Conservation (phyloP, 2,329 filamentous ascomycete genomes). For the Chaetomium olivaceum region DNA sequence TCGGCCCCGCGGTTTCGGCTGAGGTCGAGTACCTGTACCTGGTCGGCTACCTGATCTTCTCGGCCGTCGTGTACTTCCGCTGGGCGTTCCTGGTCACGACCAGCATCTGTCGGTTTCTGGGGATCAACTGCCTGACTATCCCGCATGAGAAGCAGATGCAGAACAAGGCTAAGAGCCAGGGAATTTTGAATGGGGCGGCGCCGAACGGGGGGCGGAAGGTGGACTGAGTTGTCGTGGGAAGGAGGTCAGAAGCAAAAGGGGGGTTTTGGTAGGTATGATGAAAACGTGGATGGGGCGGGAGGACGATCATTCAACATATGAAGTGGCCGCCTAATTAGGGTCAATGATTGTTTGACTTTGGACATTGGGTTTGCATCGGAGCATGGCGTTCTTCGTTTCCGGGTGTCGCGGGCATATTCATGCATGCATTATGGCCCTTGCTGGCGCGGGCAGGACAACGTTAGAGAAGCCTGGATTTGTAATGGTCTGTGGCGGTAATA, state of each 20-base stretch:
- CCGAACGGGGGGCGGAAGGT: slow-evolving; percentile 29
- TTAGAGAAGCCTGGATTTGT: slow-evolving; percentile 6
- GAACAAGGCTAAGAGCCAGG: slow-evolving; percentile 41
- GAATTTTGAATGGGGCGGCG: slow-evolving; percentile 33
- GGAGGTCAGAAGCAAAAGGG: background rate
- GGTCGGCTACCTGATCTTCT: slow-evolving; percentile 79
- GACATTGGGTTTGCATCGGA: slow-evolving; percentile 23
- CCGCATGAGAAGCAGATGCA: slow-evolving; percentile 60
- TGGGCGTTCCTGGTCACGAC: slow-evolving; percentile 92
- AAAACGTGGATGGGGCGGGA: background rate
- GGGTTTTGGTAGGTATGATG: background rate
- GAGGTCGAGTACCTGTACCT: slow-evolving; percentile 76
- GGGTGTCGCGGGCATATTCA: slow-evolving; percentile 4
- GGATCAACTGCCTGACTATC: slow-evolving; percentile 94
- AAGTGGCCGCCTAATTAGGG: background rate
- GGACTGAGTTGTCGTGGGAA: slow-evolving; percentile 2
- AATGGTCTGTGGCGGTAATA: background rate
- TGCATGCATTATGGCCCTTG: slow-evolving; percentile 12
- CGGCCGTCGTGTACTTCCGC: slow-evolving; percentile 80
- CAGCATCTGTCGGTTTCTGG: slow-evolving; percentile 86
- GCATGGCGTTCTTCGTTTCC: slow-evolving; percentile 20
- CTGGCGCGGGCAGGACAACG: background rate
- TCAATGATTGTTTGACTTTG: slow-evolving; percentile 12
- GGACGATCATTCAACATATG: slow-evolving; percentile 9
- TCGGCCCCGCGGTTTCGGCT: slow-evolving; percentile 69